Base-by-base conservation (phyloP, 2,329 filamentous ascomycete species). In the Polytolypa hystricis region DNA sequence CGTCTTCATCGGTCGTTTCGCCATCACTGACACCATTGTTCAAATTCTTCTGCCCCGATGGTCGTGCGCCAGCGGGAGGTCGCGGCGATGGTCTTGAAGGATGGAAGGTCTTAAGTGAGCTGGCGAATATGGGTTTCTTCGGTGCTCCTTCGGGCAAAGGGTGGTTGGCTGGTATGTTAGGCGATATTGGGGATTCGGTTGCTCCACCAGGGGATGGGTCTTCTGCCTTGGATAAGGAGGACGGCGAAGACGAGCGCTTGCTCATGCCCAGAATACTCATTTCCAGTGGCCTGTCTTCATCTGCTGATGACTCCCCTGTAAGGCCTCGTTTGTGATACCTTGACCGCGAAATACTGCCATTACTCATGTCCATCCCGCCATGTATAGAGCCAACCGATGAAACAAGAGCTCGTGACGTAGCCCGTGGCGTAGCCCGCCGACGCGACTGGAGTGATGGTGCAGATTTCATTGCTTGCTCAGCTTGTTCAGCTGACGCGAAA, bases 201-300 rank as follows among this genome's bases (percentile, higher is more conserved):
- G 16, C 33, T 16, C 33, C 33, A 35, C 16, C 25, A 18, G 11
- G 25, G 33, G 7, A 20, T 23, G n/a, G 4, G n/a, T n/a, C 11
- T 36, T 35, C 11, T 9, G 19, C 16, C 4, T 27, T 16, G 6
- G 5, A 12, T 26, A 10, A 10, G 23, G 23, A 26, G 23, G 23
- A 26, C 9, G 28, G 15, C 14, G 33, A 11, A 16, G 19, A 14
- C 17, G 11, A 20, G 7, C 19, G 20, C 21, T 33, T 35, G 14
- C 15, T 38, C 42, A 38, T 48, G 38, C 16, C 44, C 31, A 69
- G 72, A 66, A 79, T 74, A 48, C 72, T 77, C 66, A 94, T 94
- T 59, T 94, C 87, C 7, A 95, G 58, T 3, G 84, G 83, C 14
- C 68, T 63, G 35, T 93, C 86, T 44, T 94, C 86, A 21, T 91